These are phyloP conservation scores for Kodamaea suecica DNA, from an alignment of 1,139 yeast species.

Conservation along the genomic window DNA sequence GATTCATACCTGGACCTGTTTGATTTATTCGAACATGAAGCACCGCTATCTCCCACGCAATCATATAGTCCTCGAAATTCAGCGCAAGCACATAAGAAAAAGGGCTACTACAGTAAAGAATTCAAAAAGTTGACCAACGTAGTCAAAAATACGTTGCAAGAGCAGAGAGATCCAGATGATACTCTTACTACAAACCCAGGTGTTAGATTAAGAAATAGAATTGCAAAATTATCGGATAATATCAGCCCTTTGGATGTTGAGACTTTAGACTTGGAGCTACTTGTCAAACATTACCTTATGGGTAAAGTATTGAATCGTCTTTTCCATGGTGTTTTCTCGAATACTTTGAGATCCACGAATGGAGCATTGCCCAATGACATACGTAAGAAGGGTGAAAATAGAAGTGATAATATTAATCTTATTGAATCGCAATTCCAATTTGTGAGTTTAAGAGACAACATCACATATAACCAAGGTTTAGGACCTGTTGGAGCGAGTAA, in stretches of 20 bases:
- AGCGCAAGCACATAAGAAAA: not conserved
- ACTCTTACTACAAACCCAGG: constrained; percentile 21
- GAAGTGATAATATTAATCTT: not conserved
- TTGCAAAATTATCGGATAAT: constrained; percentile 38
- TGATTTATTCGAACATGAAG: not conserved
- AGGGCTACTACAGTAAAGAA: constrained; percentile 19
- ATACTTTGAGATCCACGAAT: constrained; percentile 1
- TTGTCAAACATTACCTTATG: constrained; percentile 30
- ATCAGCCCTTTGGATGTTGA: constrained; percentile 43
- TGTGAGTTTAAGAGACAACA: constrained; percentile 37
- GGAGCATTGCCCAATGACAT: constrained; percentile 3
- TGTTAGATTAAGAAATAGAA: constrained; percentile 32
- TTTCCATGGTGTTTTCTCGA: constrained; percentile 29
- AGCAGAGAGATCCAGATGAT: constrained; percentile 37
- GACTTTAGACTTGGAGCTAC: constrained; percentile 38
- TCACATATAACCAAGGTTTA: constrained; percentile 24
- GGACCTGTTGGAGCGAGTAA: constrained; percentile 4
- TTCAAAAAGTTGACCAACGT: constrained; percentile 62
- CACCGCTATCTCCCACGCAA: not conserved
- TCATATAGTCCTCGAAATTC: constrained; percentile 1
- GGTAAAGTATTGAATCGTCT: constrained; percentile 38
- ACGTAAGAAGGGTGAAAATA: constrained; percentile 3
- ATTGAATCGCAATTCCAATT: constrained; percentile 25
- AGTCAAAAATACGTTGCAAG: constrained; percentile 74
- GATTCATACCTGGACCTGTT: constrained; percentile 2